Conservation (phyloP, 306 rosid species). For the Fagus sylvatica region DNA sequence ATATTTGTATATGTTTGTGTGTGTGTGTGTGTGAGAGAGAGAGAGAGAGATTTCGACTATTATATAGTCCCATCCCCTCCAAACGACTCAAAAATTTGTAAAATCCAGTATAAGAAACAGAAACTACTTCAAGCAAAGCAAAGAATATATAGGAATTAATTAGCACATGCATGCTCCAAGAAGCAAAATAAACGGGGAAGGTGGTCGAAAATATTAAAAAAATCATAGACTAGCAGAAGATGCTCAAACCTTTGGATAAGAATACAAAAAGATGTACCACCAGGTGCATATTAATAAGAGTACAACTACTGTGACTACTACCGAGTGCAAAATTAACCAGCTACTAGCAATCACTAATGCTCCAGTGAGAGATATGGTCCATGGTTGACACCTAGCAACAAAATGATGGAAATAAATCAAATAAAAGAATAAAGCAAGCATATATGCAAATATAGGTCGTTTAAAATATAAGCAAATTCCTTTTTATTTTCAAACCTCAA, state of each 20-base stretch:
- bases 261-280: conserved; percentile 88
- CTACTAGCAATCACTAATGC: conserved; percentile 44
- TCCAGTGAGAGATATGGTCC: conserved; percentile 57
- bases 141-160: background rate
- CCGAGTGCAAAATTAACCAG: conserved; percentile 61
- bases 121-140: background rate
- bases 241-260: conserved; percentile 77
- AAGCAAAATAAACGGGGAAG: background rate
- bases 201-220: background rate
- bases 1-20: too few species aligned
- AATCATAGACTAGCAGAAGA: background rate
- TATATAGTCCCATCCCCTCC: background rate
- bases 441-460: background rate
- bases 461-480: background rate
- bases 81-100: background rate
- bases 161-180: background rate
- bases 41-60: background rate
- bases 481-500: background rate
- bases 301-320: conserved; percentile 34
- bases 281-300: conserved; percentile 52
- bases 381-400: conserved; percentile 57
- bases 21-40: background rate
- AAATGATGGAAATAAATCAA: background rate
- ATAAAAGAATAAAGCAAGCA: background rate
- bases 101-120: background rate